Conservation (phyloP, 1,284 basidiomycete species). For the Mycena sp. region DNA sequence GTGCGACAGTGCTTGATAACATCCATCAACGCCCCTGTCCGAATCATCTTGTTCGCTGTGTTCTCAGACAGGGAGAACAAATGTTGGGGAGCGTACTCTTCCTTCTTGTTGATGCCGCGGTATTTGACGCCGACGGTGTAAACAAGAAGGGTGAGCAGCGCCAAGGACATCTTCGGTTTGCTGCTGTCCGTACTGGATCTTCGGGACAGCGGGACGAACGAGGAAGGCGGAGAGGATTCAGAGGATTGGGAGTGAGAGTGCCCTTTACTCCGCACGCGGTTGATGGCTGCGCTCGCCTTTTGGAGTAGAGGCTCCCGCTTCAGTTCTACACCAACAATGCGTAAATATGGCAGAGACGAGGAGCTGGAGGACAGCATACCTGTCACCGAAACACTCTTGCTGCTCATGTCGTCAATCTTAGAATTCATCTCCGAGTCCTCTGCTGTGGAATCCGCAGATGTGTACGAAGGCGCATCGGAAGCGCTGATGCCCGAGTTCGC, state of each 20-base stretch:
- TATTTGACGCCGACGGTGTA: conserved; percentile 98
- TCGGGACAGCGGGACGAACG: conserved; percentile 20
- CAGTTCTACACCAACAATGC: neutral
- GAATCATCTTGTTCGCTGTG: conserved; percentile 67
- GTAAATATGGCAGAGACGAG: neutral
- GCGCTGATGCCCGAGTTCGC: conserved; percentile 7
- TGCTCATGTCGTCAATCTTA: conserved; percentile 1
- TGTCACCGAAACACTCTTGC: neutral
- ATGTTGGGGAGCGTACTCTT: conserved; percentile 88
- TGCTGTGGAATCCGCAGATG: conserved; percentile 40
- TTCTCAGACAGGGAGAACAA: conserved; percentile 95
- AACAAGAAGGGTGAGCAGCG: conserved; percentile 82
- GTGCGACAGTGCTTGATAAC: conserved; percentile 91
- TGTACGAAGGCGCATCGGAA: conserved; percentile 33
- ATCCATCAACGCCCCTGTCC: conserved; percentile 58
- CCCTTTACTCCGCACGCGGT: conserved; percentile 28
- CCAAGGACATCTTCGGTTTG: conserved; percentile 78
- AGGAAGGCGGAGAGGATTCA: conserved; percentile 28
- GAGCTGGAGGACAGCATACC: neutral
- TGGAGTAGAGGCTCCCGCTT: conserved; percentile 16
- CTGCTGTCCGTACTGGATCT: neutral
- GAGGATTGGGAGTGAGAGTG: conserved; percentile 17
- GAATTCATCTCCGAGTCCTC: conserved; percentile 43
- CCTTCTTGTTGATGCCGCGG: conserved; percentile 93
- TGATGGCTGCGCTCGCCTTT: conserved; percentile 26